Percentiles rank a stretch among this genome's conserved stretches.
Conservation (phyloP, 495 filamentous ascomycete species). For the Aspergillus steynii region DNA sequence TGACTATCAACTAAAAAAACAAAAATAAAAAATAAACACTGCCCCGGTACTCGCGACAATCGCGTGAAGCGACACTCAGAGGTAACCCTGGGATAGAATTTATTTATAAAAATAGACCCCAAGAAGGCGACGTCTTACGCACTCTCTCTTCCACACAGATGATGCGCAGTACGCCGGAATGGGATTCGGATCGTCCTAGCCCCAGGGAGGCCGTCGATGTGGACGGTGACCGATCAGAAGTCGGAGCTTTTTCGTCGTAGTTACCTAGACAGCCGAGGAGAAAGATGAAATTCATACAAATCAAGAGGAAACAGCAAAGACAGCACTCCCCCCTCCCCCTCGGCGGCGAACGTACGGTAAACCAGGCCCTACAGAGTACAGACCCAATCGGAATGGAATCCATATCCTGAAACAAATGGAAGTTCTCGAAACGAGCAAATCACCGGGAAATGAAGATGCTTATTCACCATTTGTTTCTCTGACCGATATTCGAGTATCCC, state of each 20-base stretch:
- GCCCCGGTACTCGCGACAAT: conserved; percentile 12
- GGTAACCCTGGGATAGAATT: not conserved
- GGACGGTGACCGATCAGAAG: not conserved
- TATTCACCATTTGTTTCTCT: not conserved
- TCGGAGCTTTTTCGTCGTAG: not conserved
- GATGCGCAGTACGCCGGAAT: not conserved
- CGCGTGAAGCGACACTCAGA: not conserved
- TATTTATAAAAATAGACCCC: not conserved
- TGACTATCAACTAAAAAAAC: too few species aligned
- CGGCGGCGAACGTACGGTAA: not conserved
- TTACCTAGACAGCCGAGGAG: not conserved
- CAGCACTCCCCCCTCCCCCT: not conserved
- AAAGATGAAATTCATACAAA: conserved; percentile 10
- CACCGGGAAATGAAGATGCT: not conserved
- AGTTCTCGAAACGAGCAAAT: not conserved
- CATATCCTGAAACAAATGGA: not conserved
- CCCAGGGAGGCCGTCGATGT: too few species aligned
- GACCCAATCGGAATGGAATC: conserved; percentile 2
- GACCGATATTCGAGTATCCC: not conserved
- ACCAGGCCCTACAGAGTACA: not conserved
- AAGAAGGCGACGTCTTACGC: not conserved
- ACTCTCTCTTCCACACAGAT: not conserved
- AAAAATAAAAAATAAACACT: too few species aligned
- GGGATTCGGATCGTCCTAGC: conserved; percentile 3
- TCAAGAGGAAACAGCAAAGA: conserved; percentile 15